Evolutionary conservation across 768 basidiomycete genomes (phyloP).

Genomic region (Hericium rajendrae): DNA sequence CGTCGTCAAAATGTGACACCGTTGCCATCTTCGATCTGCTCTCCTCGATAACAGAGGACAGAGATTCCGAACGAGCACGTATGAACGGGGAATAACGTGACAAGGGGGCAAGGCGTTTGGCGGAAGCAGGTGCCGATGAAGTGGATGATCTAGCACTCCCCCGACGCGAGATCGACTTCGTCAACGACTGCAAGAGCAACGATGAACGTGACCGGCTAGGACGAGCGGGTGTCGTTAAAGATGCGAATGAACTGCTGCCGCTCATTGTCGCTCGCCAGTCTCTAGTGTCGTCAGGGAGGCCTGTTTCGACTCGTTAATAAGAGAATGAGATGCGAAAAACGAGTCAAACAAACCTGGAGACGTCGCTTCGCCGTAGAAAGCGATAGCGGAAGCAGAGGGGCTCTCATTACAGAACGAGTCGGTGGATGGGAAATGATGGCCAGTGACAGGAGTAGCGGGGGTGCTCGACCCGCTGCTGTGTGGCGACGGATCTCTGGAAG

Average conservation of each 20-base stretch:
- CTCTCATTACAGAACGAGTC: neutral
- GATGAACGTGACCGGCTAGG: neutral
- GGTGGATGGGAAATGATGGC: neutral
- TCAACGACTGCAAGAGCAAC: neutral
- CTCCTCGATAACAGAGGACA: conserved; percentile 19
- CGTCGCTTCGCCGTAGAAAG: neutral
- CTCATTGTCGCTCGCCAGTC: neutral
- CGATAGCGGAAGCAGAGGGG: neutral
- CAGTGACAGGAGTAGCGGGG: neutral
- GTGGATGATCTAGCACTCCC: neutral
- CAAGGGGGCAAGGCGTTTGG: conserved; percentile 17
- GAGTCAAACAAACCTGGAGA: neutral
- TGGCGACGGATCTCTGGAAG: neutral
- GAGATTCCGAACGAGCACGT: conserved; percentile 20
- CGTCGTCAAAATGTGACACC: neutral
- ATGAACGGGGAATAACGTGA: conserved; percentile 20
- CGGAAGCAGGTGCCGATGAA: neutral
- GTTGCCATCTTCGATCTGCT: neutral
- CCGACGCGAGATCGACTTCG: neutral
- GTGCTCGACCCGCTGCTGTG: neutral
- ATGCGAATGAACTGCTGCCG: neutral
- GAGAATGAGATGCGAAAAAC: too few relatives aligned
- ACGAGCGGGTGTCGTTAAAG: too few relatives aligned
- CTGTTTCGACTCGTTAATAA: neutral
- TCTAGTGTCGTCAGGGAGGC: neutral